Percentiles rank a stretch among this genome's conserved stretches.
phyloP scores from a whole-genome alignment of 148 eudicot genomes.

The Vaccinium darrowii region DNA sequence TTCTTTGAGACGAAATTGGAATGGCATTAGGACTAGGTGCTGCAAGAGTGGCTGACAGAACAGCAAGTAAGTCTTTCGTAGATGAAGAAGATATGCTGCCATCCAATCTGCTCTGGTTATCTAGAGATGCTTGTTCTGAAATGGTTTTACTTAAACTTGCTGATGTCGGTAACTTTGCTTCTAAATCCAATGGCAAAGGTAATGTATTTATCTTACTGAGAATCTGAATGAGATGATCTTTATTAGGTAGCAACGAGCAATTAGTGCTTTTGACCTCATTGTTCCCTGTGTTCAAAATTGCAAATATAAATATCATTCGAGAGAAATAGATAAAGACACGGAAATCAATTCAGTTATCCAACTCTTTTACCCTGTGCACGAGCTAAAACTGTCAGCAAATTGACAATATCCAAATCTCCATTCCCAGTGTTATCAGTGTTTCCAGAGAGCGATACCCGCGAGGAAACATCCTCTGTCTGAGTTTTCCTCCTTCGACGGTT shows the following conservation, averaged over 20 bases:
- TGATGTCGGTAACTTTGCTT: constrained; percentile 29
- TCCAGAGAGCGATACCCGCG: constrained; percentile 27
- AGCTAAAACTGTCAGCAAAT: constrained; percentile 43
- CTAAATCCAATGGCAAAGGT: constrained; percentile 46
- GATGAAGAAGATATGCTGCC: constrained; percentile 37
- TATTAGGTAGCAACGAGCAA: constrained; percentile 43
- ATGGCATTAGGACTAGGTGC: constrained; percentile 36
- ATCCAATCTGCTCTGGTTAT: constrained; percentile 32
- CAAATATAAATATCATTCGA: not conserved
- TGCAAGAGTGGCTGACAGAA: constrained; percentile 40
- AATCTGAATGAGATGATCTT: constrained; percentile 65
- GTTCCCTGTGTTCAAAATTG: constrained; percentile 37
- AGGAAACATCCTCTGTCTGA: constrained; percentile 70
- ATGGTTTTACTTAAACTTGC: constrained; percentile 18
- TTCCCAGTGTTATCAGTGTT: constrained; percentile 26
- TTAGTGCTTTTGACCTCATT: constrained; percentile 39
- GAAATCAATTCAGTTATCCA: not conserved
- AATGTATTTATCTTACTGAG: constrained; percentile 62
- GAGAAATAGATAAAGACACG: not conserved
- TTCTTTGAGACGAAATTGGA: constrained; percentile 34
- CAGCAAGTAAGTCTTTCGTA: constrained; percentile 61
- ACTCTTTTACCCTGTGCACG: constrained; percentile 43
- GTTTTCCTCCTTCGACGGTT: constrained; percentile 89
- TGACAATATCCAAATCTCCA: constrained; percentile 42
- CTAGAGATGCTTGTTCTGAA: constrained; percentile 24